Evolutionary conservation across 1,284 basidiomycete genomes (phyloP), one percentile per base, ranked within the genome.

Genomic region (Lentinula novae-zelandiae): DNA sequence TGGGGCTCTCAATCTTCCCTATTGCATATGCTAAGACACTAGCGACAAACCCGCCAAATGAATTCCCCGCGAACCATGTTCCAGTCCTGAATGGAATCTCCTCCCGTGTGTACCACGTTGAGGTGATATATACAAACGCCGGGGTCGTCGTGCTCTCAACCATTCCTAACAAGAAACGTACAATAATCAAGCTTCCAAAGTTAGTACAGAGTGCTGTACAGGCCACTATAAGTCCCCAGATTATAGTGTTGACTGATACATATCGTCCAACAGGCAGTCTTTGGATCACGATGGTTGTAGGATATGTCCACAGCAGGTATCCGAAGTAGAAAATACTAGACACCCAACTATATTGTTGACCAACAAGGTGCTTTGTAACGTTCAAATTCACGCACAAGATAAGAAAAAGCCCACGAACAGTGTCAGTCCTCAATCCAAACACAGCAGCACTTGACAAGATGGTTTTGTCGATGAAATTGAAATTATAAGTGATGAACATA

Each of bases 281-380:
- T 31, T 56, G 54, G 5, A 56, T 56, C n/a, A 56, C 17, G 20
- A 56, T 17, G 3, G 39, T 56, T 2, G 42, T 34, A 34, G 54
- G 54, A 31, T 44, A 46, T 17, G 40, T 42, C 54, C 54, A 56
- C 46, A 5, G 42, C 8, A 56, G 22, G 15, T 46, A 56, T 44
- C 54, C 54, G 22, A 56, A 56, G 13, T 56, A 56, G 40, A 56
- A 56, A 6, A 46, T 42, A 46, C 40, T 44, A n/a, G 54, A 56
- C 9, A 56, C 31, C 54, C 42, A 56, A 15, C 54, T 56, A n/a
- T 44, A 56, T 20, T 54, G 53, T 33, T 54, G 53, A 8, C 53
- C 53, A 54, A 54, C 39, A 15, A 54, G 39, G 2, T 54, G 53
- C 53, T 54, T 5, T 0, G 31, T 13, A 40, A 27, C n/a, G n/a